Evolutionary conservation across 768 basidiomycete species (phyloP), one percentile per base, ranked within the genome.

Genomic region (Punctularia strigosozonata): DNA sequence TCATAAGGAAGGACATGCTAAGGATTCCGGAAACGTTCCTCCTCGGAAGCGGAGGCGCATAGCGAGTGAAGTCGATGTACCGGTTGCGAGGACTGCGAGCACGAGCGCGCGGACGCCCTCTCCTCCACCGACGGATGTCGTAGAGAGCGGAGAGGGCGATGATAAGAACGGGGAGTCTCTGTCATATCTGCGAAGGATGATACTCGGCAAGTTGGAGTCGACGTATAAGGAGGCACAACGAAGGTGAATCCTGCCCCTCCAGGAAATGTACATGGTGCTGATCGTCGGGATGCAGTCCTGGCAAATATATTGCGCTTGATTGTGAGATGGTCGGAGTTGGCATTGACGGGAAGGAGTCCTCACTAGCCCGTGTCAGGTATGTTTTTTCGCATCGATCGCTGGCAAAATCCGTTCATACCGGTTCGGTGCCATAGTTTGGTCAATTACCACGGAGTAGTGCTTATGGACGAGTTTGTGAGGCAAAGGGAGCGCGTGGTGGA

Each of bases 321-420:
- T 98, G 94, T 50, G 94, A 98, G 59, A 95, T 98, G 90, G 92
- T 98, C 8, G 91, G 91, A 4, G 73, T 94, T n/a, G 90, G 90
- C 1, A 68, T 75, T n/a, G 69, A 79, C 19, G 88, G 87, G 17
- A 59, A 58, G 3, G 88, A 94, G 54, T 89, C 85, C 0, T 80
- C 82, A 0, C 69, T 95, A 12, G 92, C 90, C 2, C 78, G 92
- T 23, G 85, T 94, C 45, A 86, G n/a, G n/a, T n/a, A n/a, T n/a
- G n/a, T n/a, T n/a, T n/a, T n/a, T n/a, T n/a, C n/a, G n/a, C n/a
- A n/a, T n/a, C n/a, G n/a, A n/a, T n/a, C n/a, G n/a, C n/a, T n/a
- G n/a, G n/a, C n/a, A n/a, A n/a, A n/a, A n/a, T n/a, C n/a, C n/a
- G n/a, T n/a, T n/a, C n/a, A n/a, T n/a, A n/a, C n/a, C n/a, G n/a